Percentiles rank a stretch among this genome's conserved stretches.
Conservation (phyloP, 331 rosid species). For the Phaseolus coccineus region DNA sequence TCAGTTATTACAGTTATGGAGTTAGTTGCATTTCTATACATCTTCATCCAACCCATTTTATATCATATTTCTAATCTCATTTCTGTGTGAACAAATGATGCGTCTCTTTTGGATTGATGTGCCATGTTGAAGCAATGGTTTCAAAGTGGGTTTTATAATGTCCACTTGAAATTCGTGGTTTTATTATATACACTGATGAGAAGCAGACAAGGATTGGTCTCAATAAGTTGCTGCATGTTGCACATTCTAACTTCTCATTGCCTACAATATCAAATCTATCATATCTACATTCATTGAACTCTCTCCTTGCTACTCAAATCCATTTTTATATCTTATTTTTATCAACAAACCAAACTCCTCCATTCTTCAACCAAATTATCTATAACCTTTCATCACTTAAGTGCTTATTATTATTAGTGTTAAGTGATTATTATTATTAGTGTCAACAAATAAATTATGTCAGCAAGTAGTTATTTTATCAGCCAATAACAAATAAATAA, state of each 20-base stretch:
- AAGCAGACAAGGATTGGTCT: constrained; percentile 47
- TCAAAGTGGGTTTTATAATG: constrained; percentile 36
- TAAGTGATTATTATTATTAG: no score
- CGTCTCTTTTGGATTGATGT: neutral
- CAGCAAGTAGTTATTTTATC: no score
- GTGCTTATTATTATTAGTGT: no score
- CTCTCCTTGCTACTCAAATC: constrained; percentile 10
- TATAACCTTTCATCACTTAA: no score
- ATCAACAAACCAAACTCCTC: no score
- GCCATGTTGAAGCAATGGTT: neutral
- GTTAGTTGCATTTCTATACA: constrained; percentile 65
- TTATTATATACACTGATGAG: constrained; percentile 11
- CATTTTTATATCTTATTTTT: neutral
- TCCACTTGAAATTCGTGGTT: constrained; percentile 33
- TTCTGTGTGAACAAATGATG: no score
- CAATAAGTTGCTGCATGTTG: constrained; percentile 43
- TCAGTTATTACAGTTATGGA: constrained; percentile 90
- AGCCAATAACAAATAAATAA: no score
- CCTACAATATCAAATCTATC: constrained; percentile 35
- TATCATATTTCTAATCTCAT: neutral
- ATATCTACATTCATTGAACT: constrained; percentile 52
- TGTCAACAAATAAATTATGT: no score
- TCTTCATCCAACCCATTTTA: constrained; percentile 33
- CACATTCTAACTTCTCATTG: constrained; percentile 48
- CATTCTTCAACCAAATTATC: no score